phyloP scores from a whole-genome alignment of 2,329 filamentous ascomycete species.

The Aspergillaceae sp. region DNA sequence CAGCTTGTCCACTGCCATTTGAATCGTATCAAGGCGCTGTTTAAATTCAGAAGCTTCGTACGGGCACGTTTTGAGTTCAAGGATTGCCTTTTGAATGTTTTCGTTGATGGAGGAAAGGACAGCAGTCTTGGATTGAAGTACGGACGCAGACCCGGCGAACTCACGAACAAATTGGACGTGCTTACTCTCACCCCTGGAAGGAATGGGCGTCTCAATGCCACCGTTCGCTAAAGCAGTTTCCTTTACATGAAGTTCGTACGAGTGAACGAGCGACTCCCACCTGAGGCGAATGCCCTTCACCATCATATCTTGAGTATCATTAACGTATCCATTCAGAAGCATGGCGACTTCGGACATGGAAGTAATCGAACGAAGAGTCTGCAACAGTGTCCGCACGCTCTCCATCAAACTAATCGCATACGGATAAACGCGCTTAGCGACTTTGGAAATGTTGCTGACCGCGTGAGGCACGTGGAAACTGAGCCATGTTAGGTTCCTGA shows the following conservation, averaged over 20 bases:
- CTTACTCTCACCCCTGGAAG: slow-evolving; percentile 66
- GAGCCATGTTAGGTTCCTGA: slow-evolving; percentile 89
- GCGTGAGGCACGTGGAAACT: slow-evolving; percentile 90
- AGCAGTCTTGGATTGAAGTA: slow-evolving; percentile 79
- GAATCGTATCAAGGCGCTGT: slow-evolving; percentile 71
- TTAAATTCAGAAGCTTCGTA: slow-evolving; percentile 77
- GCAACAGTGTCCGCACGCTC: slow-evolving; percentile 85
- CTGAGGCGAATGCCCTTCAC: slow-evolving; percentile 79
- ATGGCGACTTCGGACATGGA: slow-evolving; percentile 82
- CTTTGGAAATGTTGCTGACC: slow-evolving; percentile 92
- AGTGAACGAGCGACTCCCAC: slow-evolving; percentile 98
- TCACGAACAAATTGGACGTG: slow-evolving; percentile 95
- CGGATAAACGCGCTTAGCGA: slow-evolving; percentile 96
- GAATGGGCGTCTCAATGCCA: slow-evolving; percentile 49
- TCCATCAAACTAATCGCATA: slow-evolving; percentile 98
- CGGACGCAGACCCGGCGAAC: slow-evolving; percentile 76
- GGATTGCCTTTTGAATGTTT: slow-evolving; percentile 71
- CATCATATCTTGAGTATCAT: slow-evolving; percentile 76
- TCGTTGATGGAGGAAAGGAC: slow-evolving; percentile 70
- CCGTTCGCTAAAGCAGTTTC: slow-evolving; percentile 53
- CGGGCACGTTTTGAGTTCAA: slow-evolving; percentile 73
- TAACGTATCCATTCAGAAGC: slow-evolving; percentile 81
- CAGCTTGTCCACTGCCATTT: slow-evolving; percentile 88
- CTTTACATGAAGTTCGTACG: slow-evolving; percentile 81
- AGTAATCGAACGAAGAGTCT: slow-evolving; percentile 75